Conservation (phyloP, 352 stramenopile species). For the Phytopythium ostracodes region DNA sequence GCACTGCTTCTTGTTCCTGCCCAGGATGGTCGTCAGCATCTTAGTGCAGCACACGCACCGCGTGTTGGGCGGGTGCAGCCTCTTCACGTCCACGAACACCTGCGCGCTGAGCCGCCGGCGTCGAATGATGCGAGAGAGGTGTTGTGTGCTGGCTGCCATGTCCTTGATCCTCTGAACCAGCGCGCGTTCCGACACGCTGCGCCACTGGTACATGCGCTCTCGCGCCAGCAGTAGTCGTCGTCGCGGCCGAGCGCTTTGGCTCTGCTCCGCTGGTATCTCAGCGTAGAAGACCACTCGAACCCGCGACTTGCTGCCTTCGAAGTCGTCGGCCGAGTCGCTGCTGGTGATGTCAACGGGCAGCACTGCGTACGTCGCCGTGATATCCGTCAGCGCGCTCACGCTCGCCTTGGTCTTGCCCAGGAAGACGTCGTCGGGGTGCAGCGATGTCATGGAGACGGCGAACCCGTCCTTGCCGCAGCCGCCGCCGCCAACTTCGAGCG, state of each 20-base stretch:
- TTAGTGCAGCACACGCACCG: constrained; percentile 12
- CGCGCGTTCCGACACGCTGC: neutral
- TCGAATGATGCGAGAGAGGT: neutral
- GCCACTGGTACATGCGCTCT: neutral
- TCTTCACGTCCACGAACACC: neutral
- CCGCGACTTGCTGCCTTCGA: constrained; percentile 12
- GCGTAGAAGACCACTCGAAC: constrained; percentile 39
- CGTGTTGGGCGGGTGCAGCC: neutral
- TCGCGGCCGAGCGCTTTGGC: neutral
- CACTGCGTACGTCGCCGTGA: constrained; percentile 28
- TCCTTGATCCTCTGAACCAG: neutral
- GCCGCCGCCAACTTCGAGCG: constrained; percentile 6
- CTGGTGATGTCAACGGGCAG: constrained; percentile 1
- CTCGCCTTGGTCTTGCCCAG: constrained; percentile 35
- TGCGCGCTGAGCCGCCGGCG: neutral
- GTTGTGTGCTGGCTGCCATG: neutral
- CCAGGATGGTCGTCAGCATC: constrained; percentile 15
- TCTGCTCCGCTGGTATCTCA: constrained; percentile 19
- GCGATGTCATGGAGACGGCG: constrained; percentile 30
- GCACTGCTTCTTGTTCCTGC: constrained; percentile 37
- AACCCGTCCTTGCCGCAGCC: constrained; percentile 19
- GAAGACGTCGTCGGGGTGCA: constrained; percentile 39
- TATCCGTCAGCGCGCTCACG: constrained; percentile 16
- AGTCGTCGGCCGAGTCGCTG: neutral
- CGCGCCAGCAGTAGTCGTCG: neutral